phyloP scores from a whole-genome alignment of 768 basidiomycete species.

The Hericium alpestre region DNA sequence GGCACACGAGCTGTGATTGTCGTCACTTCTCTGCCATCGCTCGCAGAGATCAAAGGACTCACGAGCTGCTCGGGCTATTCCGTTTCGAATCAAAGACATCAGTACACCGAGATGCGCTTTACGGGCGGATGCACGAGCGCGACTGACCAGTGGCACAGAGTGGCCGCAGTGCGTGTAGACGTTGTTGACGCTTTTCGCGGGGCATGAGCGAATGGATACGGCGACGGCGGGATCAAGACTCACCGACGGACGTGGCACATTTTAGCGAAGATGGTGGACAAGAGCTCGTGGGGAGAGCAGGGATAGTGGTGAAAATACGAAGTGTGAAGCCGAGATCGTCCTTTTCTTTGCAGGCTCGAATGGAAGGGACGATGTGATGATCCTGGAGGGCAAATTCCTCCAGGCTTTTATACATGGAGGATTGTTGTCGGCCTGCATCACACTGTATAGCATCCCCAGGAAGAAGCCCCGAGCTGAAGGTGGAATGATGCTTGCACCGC shows the following conservation, averaged over 20 bases:
- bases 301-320: neutral
- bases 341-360: neutral
- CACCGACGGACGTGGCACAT: slow-evolving; percentile 1
- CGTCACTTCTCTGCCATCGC: neutral
- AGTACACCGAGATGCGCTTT: neutral
- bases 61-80: neutral
- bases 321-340: neutral
- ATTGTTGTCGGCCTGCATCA: neutral
- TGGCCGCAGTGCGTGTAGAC: slow-evolving; percentile 1
- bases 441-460: neutral
- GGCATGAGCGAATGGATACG: neutral
- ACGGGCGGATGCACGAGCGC: neutral
- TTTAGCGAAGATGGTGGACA: neutral
- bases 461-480: neutral
- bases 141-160: neutral
- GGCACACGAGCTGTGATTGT: neutral
- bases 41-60: neutral
- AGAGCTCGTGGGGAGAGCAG: neutral
- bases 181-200: neutral
- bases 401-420: neutral
- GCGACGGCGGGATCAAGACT: neutral
- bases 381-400: neutral
- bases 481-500: neutral
- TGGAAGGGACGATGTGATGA: neutral
- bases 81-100: neutral